These are phyloP conservation scores for Thermochaetoides thermophila DNA, from an alignment of 495 filamentous ascomycete genomes.

Conservation along the genomic window DNA sequence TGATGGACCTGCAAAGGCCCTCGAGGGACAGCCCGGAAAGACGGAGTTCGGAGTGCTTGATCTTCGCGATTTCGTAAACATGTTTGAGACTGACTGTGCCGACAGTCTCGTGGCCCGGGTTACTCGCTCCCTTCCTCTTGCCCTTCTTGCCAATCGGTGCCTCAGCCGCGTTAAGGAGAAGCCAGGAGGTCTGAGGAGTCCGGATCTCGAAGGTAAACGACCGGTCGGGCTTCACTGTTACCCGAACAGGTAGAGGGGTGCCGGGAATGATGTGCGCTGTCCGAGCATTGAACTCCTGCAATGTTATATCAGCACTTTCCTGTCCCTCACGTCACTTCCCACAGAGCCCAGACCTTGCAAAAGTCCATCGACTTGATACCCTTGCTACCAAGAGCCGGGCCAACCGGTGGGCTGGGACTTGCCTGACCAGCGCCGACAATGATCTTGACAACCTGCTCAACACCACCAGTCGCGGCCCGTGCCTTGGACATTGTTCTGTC, in stretches of 20 bases:
- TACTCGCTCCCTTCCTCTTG: conserved; percentile 62
- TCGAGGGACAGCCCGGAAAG: conserved; percentile 67
- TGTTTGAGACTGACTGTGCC: conserved; percentile 87
- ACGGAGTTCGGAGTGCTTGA: conserved; percentile 75
- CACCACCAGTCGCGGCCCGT: conserved; percentile 39
- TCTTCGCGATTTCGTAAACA: conserved; percentile 93
- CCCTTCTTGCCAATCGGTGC: conserved; percentile 56
- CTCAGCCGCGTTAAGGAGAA: conserved; percentile 73
- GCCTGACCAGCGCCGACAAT: conserved; percentile 97
- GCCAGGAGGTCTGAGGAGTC: conserved; percentile 78
- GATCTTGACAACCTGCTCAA: conserved; percentile 86
- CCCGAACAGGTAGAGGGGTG: conserved; percentile 74
- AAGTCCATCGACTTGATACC: conserved; percentile 99
- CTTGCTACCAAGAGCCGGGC: conserved; percentile 91
- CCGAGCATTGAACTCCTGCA: conserved; percentile 91
- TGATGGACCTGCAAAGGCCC: conserved; percentile 71
- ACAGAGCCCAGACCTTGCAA: conserved; percentile 83
- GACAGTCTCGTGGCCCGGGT: conserved; percentile 61
- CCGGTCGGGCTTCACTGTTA: conserved; percentile 87
- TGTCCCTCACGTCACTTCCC: too few relatives aligned
- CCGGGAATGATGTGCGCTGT: conserved; percentile 73
- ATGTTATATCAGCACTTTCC: neutral
- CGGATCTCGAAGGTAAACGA: conserved; percentile 87
- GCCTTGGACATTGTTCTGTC: conserved; percentile 92
- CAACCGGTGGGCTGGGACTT: conserved; percentile 89